Conservation (phyloP, 192 early-diverging fungal genomes). For the Entomortierella parvispora region DNA sequence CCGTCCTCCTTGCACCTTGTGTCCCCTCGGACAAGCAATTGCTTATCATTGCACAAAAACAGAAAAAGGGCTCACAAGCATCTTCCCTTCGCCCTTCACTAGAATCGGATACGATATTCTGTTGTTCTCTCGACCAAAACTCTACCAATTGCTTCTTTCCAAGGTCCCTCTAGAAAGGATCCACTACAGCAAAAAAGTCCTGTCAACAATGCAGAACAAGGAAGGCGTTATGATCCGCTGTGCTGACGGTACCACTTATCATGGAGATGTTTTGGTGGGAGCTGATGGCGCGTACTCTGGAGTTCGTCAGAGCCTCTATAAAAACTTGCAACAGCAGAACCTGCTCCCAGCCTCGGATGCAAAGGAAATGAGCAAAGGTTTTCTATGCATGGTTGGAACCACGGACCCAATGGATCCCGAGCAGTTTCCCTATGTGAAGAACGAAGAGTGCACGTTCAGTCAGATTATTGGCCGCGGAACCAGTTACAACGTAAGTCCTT, state of each 20-base stretch:
- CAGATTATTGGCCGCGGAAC: no score
- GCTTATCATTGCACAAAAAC: no score
- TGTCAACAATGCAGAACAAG: neutral
- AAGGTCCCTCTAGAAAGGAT: neutral
- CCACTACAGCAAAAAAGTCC: neutral
- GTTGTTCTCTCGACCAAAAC: neutral
- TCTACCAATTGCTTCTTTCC: neutral
- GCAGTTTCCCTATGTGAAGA: neutral
- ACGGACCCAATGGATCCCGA: neutral
- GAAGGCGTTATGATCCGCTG: neutral
- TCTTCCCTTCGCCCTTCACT: no score
- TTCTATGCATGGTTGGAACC: neutral
- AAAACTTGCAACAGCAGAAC: no score
- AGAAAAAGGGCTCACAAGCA: no score
- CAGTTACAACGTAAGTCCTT: no score
- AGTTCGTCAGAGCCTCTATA: no score
- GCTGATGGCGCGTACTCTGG: neutral
- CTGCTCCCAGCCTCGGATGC: neutral
- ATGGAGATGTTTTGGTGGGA: neutral
- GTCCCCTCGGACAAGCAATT: no score
- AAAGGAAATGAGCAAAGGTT: neutral
- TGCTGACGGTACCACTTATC: neutral
- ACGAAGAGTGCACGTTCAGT: no score
- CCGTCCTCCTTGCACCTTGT: no score
- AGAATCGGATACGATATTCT: no score